A percentile compares a stretch with the other conserved stretches of the same genome.
Conservation (phyloP, 2,329 filamentous ascomycete genomes). For the Aspergillus pseudoterreus region DNA sequence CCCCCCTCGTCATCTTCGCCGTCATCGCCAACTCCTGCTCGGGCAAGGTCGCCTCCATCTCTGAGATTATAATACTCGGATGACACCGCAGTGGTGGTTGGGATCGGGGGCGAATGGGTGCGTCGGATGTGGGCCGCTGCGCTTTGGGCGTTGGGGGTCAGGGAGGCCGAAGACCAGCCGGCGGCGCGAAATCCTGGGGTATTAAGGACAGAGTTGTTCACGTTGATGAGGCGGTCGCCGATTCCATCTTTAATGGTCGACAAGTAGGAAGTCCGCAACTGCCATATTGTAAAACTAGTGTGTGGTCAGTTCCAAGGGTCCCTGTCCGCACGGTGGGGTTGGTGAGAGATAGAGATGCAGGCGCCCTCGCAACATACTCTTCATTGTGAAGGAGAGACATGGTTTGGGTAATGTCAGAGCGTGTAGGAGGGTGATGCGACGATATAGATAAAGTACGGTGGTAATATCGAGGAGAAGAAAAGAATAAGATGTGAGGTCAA, state of each 20-base stretch:
- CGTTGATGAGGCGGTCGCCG: slow-evolving; percentile 62
- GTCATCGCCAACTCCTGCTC: slow-evolving; percentile 35
- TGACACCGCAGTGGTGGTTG: slow-evolving; percentile 54
- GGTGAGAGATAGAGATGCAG: neutral
- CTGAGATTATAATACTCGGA: slow-evolving; percentile 60
- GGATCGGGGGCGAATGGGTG: slow-evolving; percentile 65
- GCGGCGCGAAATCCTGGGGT: slow-evolving; percentile 62
- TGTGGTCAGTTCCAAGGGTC: slow-evolving; percentile 10
- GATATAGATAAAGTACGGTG: neutral
- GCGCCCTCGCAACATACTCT: slow-evolving; percentile 38
- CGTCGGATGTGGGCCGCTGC: slow-evolving; percentile 57
- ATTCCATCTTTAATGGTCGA: slow-evolving; percentile 63
- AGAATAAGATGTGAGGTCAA: slow-evolving; percentile 1
- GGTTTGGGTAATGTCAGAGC: slow-evolving; percentile 6
- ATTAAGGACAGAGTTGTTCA: slow-evolving; percentile 61
- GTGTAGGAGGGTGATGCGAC: neutral
- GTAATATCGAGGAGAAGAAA: neutral
- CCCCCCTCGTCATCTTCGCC: slow-evolving; percentile 61
- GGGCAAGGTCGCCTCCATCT: slow-evolving; percentile 26
- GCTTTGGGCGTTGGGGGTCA: slow-evolving; percentile 30
- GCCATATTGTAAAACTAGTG: slow-evolving; percentile 61
- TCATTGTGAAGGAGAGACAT: slow-evolving; percentile 52
- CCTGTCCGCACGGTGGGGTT: neutral
- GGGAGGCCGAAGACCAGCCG: slow-evolving; percentile 51
- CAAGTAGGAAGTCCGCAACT: slow-evolving; percentile 62